Base-by-base conservation (phyloP, 2,329 filamentous ascomycete species). In the Exophiala alcalophila region DNA sequence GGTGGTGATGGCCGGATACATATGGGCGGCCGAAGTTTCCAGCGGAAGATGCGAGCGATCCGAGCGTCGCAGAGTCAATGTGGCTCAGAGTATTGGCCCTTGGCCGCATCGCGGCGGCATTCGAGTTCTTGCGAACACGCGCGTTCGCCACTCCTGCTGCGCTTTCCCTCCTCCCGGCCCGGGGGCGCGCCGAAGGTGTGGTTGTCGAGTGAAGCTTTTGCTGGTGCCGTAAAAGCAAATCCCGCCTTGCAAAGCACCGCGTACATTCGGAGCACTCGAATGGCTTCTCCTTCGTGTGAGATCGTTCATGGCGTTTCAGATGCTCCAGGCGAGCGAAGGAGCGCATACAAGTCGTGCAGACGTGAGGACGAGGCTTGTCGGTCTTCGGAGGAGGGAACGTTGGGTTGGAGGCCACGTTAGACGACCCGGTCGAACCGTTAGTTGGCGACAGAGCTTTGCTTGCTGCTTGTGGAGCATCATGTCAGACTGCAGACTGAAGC, bases 241-340 rank as follows among this genome's bases (percentile, higher is more conserved):
- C 92, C 54, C 92, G 81, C 49, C 92, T 81, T 47, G 92, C 92
- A 67, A 98, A 98, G 69, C 92, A 97, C 68, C 92, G 74, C 25
- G 87, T 78, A 67, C 92, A 98, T 65, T 97, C 88, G 19, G 88
- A 87, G 60, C 92, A 98, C 67, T 96, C 89, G 59, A 98, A 98
- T 1, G 92, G 92, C 73, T 98, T 98, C 70, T 98, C 90, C 65
- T 98, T 96, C 30, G 90, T 96, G 64, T 96, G 90, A n/a, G 89
- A 95, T 50, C 92, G 81, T 69, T 97, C 92, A 67, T 98, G 92
- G 49, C 92, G 84, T 71, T 98, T 98, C 55, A 98, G 72, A 65
- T 98, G 92, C 69, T 98, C 92, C 57, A 98, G 72, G 49, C 92
- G 83, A 45, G 92, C 92, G 65, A 98, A 98, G 21, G 87, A 94